Conservation (phyloP, 805 yeast species). For the Saccharomycopsis sp. region DNA sequence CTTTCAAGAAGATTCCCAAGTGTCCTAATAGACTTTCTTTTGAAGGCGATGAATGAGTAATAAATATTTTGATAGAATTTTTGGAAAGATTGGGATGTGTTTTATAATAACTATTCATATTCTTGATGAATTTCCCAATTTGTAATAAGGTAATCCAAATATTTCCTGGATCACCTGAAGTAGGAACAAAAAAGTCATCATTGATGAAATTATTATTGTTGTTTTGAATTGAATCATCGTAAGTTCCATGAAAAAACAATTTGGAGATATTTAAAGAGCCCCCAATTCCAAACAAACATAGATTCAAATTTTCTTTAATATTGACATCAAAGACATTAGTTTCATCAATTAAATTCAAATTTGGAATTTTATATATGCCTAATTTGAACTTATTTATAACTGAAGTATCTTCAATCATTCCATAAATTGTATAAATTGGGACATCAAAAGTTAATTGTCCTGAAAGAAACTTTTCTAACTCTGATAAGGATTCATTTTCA, state of each 20-base stretch:
- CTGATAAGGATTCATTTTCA: conserved; percentile 34
- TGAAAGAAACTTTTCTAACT: conserved; percentile 36
- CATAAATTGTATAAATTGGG: conserved; percentile 73
- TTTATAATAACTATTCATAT: conserved; percentile 31
- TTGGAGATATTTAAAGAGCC: conserved; percentile 60
- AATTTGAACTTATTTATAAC: conserved; percentile 53
- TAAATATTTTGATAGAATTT: conserved; percentile 39
- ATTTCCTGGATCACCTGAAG: conserved; percentile 54
- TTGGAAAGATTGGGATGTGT: conserved; percentile 24
- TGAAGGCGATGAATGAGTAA: conserved; percentile 62
- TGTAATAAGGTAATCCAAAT: conserved; percentile 68
- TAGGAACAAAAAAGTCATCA: conserved; percentile 31
- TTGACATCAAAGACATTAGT: conserved; percentile 31
- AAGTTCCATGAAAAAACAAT: conserved; percentile 54
- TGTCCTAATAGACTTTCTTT: conserved; percentile 62
- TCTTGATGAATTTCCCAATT: conserved; percentile 52
- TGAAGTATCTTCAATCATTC: conserved; percentile 63
- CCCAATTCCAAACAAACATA: conserved; percentile 60
- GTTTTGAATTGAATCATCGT: conserved; percentile 20
- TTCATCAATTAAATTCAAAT: conserved; percentile 56
- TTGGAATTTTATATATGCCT: conserved; percentile 43
- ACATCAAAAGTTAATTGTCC: conserved; percentile 34
- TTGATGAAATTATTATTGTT: conserved; percentile 5
- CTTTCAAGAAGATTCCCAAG: conserved; percentile 52
- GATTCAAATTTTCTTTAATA: conserved; percentile 28